These are phyloP conservation scores for Pholiota microspora DNA, from an alignment of 768 basidiomycete genomes.

Conservation along the genomic window DNA sequence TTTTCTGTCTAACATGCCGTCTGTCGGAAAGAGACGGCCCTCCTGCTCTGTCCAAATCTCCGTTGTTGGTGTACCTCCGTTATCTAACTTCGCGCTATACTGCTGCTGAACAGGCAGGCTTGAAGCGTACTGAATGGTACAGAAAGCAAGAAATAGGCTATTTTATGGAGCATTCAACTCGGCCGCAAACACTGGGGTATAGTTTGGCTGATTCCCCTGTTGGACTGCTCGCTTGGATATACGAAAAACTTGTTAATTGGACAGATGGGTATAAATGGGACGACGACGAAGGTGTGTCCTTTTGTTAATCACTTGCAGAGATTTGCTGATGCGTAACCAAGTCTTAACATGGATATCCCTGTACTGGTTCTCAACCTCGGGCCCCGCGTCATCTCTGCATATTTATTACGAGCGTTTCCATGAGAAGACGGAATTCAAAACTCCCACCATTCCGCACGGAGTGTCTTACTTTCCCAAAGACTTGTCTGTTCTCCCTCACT, in stretches of 20 bases:
- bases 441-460: slow-evolving; percentile 41
- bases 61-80: too few species aligned
- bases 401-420: slow-evolving; percentile 54
- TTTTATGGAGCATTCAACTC: slow-evolving; percentile 37
- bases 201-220: slow-evolving; percentile 59
- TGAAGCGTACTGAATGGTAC: slow-evolving; percentile 30
- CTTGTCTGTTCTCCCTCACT: slow-evolving; percentile 27
- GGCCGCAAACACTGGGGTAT: slow-evolving; percentile 55
- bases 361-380: slow-evolving; percentile 56
- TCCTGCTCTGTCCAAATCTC: too few species aligned
- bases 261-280: slow-evolving; percentile 55
- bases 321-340: slow-evolving; percentile 15
- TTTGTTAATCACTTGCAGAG: neutral
- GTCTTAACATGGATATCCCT: slow-evolving; percentile 62
- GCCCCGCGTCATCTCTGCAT: slow-evolving; percentile 54
- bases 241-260: slow-evolving; percentile 49
- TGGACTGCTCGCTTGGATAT: slow-evolving; percentile 54
- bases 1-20: too few species aligned
- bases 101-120: slow-evolving; percentile 32
- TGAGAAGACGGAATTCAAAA: slow-evolving; percentile 10
- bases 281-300: slow-evolving; percentile 48
- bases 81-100: neutral
- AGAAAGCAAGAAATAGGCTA: slow-evolving; percentile 34
- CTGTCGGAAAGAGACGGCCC: too few species aligned
- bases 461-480: slow-evolving; percentile 55